These are phyloP conservation scores for Botryotinia narcissicola DNA, from an alignment of 2,329 filamentous ascomycete genomes.

Conservation along the genomic window DNA sequence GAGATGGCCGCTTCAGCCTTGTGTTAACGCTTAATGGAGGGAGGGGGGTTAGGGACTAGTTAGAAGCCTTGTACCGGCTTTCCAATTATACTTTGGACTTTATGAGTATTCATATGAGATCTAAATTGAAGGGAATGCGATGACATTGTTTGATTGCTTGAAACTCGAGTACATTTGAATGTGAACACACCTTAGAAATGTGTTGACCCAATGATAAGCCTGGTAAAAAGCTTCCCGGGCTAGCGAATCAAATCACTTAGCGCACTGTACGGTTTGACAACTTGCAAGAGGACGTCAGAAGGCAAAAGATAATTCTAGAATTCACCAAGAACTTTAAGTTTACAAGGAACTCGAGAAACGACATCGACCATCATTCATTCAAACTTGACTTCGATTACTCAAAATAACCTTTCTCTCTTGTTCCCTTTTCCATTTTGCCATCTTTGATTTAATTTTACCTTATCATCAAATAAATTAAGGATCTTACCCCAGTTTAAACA, in stretches of 20 bases:
- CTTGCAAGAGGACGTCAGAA: slow-evolving; percentile 23
- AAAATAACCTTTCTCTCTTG: no score
- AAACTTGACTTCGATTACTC: background rate
- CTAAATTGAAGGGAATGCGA: background rate
- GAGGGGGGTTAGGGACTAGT: background rate
- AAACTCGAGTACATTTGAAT: background rate
- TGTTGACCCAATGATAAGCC: background rate
- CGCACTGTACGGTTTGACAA: slow-evolving; percentile 33
- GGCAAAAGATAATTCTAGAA: slow-evolving; percentile 20
- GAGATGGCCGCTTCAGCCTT: slow-evolving; percentile 30
- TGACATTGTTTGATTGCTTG: background rate
- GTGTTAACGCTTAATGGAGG: background rate
- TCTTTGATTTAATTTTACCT: background rate
- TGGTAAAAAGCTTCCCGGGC: background rate
- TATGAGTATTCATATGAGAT: background rate
- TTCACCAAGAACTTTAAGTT: background rate
- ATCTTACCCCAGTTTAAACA: background rate
- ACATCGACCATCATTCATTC: background rate
- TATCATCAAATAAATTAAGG: background rate
- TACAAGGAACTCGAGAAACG: background rate
- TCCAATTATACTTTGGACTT: background rate
- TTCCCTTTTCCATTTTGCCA: no score
- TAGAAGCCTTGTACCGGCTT: background rate
- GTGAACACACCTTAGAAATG: background rate
- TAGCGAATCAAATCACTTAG: slow-evolving; percentile 21